These are phyloP conservation scores for Endocarpon pusillum DNA, from an alignment of 495 filamentous ascomycete genomes.

Conservation along the genomic window DNA sequence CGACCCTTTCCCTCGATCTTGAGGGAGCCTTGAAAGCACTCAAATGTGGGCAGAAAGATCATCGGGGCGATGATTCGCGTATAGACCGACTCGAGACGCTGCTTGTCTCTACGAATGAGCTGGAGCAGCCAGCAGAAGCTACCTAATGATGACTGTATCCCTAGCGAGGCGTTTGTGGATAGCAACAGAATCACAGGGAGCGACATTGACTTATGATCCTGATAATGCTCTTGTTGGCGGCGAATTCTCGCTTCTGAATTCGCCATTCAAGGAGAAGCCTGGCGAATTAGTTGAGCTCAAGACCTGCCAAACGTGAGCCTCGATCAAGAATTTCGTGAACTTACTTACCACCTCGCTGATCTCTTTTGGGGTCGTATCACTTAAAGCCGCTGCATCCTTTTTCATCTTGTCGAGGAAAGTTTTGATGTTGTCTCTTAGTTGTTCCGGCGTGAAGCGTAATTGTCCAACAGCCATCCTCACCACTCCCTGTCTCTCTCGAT, in stretches of 20 bases:
- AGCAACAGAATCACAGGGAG: too few species aligned
- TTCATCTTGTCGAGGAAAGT: slow-evolving; percentile 59
- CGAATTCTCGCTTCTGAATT: slow-evolving; percentile 44
- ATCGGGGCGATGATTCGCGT: too few species aligned
- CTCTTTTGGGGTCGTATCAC: slow-evolving; percentile 59
- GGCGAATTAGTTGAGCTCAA: slow-evolving; percentile 74
- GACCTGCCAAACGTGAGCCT: slow-evolving; percentile 30
- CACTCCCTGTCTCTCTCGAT: slow-evolving; percentile 70
- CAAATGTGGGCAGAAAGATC: too few species aligned
- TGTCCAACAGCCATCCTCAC: slow-evolving; percentile 81
- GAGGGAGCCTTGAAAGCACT: slow-evolving; percentile 59
- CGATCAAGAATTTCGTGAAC: not conserved
- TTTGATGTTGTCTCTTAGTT: slow-evolving; percentile 72
- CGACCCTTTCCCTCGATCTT: slow-evolving; percentile 72
- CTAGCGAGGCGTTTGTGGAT: too few species aligned
- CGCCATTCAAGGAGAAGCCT: slow-evolving; percentile 72
- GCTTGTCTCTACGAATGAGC: too few species aligned
- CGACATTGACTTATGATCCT: too few species aligned
- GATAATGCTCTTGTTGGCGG: slow-evolving; percentile 26
- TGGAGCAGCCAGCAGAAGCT: too few species aligned
- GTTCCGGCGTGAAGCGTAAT: slow-evolving; percentile 72
- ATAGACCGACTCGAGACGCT: too few species aligned
- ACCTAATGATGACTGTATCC: too few species aligned
- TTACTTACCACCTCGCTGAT: slow-evolving; percentile 68
- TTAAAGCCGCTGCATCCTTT: slow-evolving; percentile 51